Evolutionary conservation across 495 filamentous ascomycete species (phyloP).

Genomic region (Xylaria cubensis): DNA sequence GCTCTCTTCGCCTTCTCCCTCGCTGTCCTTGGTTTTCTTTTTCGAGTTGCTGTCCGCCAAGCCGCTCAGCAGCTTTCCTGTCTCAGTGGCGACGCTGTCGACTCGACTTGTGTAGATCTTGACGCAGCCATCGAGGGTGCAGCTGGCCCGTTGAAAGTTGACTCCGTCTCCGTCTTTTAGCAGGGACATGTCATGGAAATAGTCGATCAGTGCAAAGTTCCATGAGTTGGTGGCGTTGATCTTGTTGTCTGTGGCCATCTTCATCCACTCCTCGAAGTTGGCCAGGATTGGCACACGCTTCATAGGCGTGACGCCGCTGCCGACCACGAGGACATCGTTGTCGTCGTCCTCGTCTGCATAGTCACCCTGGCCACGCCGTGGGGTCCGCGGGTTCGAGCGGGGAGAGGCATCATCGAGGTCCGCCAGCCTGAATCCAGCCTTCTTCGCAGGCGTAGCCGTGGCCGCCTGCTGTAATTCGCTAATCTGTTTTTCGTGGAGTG

Average conservation of each 20-base stretch:
- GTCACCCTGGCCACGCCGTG: slow-evolving; percentile 47
- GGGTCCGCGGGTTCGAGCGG: slow-evolving; percentile 65
- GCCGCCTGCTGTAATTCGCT: slow-evolving; percentile 90
- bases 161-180: slow-evolving; percentile 95
- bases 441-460: slow-evolving; percentile 74
- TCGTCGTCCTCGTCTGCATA: slow-evolving; percentile 40
- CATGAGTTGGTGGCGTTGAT: slow-evolving; percentile 99
- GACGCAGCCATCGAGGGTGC: slow-evolving; percentile 96
- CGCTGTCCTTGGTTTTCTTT: slow-evolving; percentile 67
- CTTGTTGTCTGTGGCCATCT: slow-evolving; percentile 99
- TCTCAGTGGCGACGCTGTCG: slow-evolving; percentile 97
- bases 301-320: slow-evolving; percentile 87
- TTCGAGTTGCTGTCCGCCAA: slow-evolving; percentile 88
- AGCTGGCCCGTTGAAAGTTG: slow-evolving; percentile 98
- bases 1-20: slow-evolving; percentile 73
- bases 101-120: slow-evolving; percentile 99
- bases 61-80: slow-evolving; percentile 92
- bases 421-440: slow-evolving; percentile 65
- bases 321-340: slow-evolving; percentile 65
- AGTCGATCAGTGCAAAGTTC: slow-evolving; percentile 99
- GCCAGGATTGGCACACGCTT: slow-evolving; percentile 94
- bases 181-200: slow-evolving; percentile 99
- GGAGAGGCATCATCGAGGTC: slow-evolving; percentile 64
- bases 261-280: slow-evolving; percentile 99
- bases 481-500: slow-evolving; percentile 88